Evolutionary conservation across 1,284 basidiomycete species (phyloP).

Genomic region (Heterobasidion irregulare): DNA sequence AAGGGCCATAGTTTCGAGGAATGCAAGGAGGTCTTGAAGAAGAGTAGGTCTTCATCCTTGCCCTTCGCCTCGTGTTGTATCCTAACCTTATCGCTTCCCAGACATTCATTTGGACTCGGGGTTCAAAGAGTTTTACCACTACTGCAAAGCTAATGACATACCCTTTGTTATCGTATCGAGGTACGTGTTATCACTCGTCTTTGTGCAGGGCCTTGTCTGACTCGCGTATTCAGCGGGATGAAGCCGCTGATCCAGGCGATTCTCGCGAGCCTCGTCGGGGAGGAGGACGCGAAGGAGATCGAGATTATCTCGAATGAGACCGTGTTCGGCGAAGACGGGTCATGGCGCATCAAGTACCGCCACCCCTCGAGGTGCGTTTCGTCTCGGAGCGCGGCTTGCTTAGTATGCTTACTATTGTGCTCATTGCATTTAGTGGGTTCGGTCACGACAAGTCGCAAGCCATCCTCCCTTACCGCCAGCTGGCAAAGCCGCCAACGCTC

Average conservation of each 20-base stretch:
- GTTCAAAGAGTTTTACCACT: conserved; percentile 80
- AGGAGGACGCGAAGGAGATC: conserved; percentile 59
- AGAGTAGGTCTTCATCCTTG: conserved; percentile 23
- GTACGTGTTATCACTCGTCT: conserved; percentile 27
- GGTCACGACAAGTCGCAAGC: conserved; percentile 93
- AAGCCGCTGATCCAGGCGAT: conserved; percentile 85
- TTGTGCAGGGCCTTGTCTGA: background rate
- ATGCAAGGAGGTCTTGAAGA: conserved; percentile 60
- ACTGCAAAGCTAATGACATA: conserved; percentile 70
- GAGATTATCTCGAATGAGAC: conserved; percentile 90
- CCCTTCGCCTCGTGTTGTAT: background rate
- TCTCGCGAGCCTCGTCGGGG: conserved; percentile 69
- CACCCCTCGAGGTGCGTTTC: conserved; percentile 68
- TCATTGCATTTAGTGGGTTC: conserved; percentile 45
- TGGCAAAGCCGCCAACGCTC: conserved; percentile 66
- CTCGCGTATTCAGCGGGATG: conserved; percentile 62
- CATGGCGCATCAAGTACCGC: conserved; percentile 82
- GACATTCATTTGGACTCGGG: conserved; percentile 61
- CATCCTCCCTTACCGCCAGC: conserved; percentile 76
- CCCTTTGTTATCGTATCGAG: conserved; percentile 91
- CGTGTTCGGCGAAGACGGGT: conserved; percentile 51
- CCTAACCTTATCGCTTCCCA: conserved; percentile 55
- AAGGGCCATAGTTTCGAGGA: conserved; percentile 72
- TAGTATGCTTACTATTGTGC: background rate
- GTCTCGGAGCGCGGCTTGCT: background rate